Evolutionary conservation across 2,329 filamentous ascomycete genomes (phyloP), one percentile per base, ranked within the genome.

Genomic region (Colletotrichum tabaci): DNA sequence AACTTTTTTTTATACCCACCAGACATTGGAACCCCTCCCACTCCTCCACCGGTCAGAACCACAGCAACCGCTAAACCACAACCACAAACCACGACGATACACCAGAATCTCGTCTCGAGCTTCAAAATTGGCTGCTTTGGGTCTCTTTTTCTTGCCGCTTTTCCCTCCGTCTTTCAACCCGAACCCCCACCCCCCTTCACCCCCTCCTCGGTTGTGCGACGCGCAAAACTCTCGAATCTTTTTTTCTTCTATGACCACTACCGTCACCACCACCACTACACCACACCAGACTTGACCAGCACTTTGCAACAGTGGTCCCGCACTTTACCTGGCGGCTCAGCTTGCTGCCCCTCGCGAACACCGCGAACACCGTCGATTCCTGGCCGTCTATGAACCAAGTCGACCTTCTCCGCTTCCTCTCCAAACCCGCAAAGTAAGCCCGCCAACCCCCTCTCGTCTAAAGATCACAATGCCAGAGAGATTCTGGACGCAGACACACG

Each of bases 401-500:
- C 86, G 94, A 97, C 85, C 91, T 97, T 80, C 90, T 97, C 82
- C 93, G 94, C 86, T 96, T 97, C 87, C 91, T 98, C 79, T 97
- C 94, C 82, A 96, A 96, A 88, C 94, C 94, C 82, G 94, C 94
- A 84, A 97, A 97, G 95, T 97, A 86, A 82, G 93, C 86, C 38
- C 21, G 46, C 18, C 18, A 8, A 56, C 5, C 35, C 35, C 1
- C 21, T n/a, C n/a, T n/a, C 4, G 30, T 56, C 15, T 16, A 5
- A 52, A 21, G 35, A 38, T 38, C 35, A 38, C 35, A 38, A 38
- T 38, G 50, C 10, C 23, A 5, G 12, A 1, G 7, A 61, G 4
- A 16, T 38, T 21, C 4, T 16, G 10, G 23, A n/a, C 15, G 6
- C 21, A 26, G 23, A 18, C 23, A 5, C 49, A 18, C 53, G 38